phyloP scores from a whole-genome alignment of 2,329 filamentous ascomycete species.

The Seiridium cupressi region DNA sequence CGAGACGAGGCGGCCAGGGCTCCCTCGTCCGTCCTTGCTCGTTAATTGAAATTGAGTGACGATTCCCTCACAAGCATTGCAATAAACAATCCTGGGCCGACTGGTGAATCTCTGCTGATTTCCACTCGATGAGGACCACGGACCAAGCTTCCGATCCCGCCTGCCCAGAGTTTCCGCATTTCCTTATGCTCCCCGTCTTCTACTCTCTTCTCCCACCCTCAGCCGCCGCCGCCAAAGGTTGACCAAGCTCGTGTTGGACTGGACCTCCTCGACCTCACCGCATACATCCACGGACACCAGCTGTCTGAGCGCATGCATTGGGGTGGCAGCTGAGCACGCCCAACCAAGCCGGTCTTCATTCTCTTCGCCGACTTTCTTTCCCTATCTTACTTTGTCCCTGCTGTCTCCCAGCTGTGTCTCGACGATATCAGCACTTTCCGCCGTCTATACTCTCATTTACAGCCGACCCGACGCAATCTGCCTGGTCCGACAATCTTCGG shows the following conservation, averaged over 20 bases:
- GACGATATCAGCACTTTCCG: conserved; percentile 5
- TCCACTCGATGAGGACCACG: not conserved
- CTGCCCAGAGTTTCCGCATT: not conserved
- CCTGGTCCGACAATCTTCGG: not conserved
- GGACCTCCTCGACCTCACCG: not conserved
- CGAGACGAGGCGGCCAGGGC: conserved; percentile 7
- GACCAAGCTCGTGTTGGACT: not conserved
- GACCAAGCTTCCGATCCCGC: conserved; percentile 1
- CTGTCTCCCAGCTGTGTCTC: not conserved
- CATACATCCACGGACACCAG: not conserved
- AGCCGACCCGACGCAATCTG: conserved; percentile 8
- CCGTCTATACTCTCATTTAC: conserved; percentile 7
- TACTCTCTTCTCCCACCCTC: not conserved
- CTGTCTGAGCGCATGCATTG: conserved; percentile 4
- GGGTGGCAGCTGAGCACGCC: not conserved
- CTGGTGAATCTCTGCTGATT: not conserved
- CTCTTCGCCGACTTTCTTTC: conserved; percentile 4
- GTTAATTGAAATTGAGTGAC: conserved; percentile 4
- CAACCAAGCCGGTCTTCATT: not conserved
- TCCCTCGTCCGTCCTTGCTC: conserved; percentile 5
- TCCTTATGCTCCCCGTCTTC: not conserved
- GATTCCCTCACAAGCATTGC: not conserved
- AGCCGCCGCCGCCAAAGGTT: not conserved
- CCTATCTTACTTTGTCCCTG: not conserved
- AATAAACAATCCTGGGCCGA: not conserved